Percentiles rank a stretch among this genome's conserved stretches.
phyloP scores from a whole-genome alignment of 176 grass and related monocot genomes.

The Microstegium vimineum region DNA sequence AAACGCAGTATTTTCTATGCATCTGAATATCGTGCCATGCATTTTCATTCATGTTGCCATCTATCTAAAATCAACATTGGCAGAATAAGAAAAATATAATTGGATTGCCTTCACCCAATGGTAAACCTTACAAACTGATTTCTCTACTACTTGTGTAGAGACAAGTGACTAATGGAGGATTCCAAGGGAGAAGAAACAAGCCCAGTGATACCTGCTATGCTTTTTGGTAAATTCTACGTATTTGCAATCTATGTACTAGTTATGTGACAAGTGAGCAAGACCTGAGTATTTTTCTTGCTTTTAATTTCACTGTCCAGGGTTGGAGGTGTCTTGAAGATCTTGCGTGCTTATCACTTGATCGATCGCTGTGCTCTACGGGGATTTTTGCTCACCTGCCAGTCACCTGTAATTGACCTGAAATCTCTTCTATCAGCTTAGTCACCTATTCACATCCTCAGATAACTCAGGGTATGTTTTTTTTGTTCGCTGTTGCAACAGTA shows the following conservation, averaged over 20 bases:
- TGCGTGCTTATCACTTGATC: conserved; percentile 57
- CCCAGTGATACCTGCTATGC: conserved; percentile 87
- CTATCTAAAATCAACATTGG: neutral
- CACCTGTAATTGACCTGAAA: conserved; percentile 37
- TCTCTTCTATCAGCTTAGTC: neutral
- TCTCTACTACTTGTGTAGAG: conserved; percentile 36
- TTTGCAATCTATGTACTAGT: neutral
- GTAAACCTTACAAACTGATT: conserved; percentile 4
- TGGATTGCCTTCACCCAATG: neutral
- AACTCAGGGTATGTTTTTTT: neutral
- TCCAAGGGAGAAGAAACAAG: conserved; percentile 90
- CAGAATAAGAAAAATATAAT: neutral
- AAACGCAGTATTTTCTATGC: neutral
- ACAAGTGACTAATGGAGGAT: conserved; percentile 64
- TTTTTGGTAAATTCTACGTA: conserved; percentile 67
- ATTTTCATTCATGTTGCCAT: neutral
- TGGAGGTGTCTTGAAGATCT: conserved; percentile 80
- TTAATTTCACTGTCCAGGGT: conserved; percentile 41
- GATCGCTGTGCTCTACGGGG: conserved; percentile 41
- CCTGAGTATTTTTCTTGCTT: neutral
- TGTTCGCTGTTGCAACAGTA: conserved; percentile 32
- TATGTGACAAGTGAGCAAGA: neutral
- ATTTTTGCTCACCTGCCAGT: conserved; percentile 85
- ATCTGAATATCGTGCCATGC: neutral
- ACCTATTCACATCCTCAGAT: neutral